Evolutionary conservation across 1,284 basidiomycete genomes (phyloP), one percentile per base, ranked within the genome.

Genomic region (Termitomyces sp.): DNA sequence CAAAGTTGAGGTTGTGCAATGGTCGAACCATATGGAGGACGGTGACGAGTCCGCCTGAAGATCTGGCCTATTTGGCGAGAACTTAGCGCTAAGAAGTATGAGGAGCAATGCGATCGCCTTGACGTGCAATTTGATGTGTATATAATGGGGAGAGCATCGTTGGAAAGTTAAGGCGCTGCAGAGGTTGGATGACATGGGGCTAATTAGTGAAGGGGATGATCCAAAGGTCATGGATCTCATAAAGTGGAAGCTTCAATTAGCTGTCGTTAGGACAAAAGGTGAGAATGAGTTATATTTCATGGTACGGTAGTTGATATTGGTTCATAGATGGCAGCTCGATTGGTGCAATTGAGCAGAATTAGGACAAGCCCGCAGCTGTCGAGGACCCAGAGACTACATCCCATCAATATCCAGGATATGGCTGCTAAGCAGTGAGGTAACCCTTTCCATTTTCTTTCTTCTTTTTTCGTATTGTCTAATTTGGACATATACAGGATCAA

Each of bases 351-450:
- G 91, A 98, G 74, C 88, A 87, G 70, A 98, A 98, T 68, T 88
- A 93, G 71, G 92, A 84, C 53, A 99, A 99, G 74, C 97, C 97
- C 65, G 83, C 78, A 1, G 85, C 87, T 42, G 81, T 99, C 51
- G 91, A 93, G 66, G 85, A 99, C 71, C 95, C 95, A 0, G 88
- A 93, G 66, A 72, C 70, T 42, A 90, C 88, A 40, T 84, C 86
- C 56, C 80, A 81, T 99, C 66, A 99, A 99, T 78, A 95, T 99
- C 61, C 97, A 99, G 72, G 96, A 99, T 69, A 94, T 98, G 93
- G 79, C 86, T 39, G 93, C 91, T 24, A 97, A 95, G 72, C 78
- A 91, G 91, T 92, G 62, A 42, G 45, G 5, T 18, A 19, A 18
- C 6, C 14, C 33, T 44, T 77, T 31, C 56, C 24, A 10, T 6